Conservation (phyloP, 129 eudicot species). For the Pulicaria dysenterica region DNA sequence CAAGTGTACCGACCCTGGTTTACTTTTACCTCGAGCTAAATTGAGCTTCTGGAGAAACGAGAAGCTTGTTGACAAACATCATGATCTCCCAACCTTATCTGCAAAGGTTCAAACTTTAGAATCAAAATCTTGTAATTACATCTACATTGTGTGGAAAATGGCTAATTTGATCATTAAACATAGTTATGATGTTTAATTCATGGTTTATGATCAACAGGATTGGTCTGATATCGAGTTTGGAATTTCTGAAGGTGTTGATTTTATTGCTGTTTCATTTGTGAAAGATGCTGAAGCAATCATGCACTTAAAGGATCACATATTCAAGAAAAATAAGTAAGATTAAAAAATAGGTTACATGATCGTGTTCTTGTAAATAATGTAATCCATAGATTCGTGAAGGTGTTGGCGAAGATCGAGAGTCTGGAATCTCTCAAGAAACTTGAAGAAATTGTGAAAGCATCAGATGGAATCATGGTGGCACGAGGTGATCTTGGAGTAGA, state of each 20-base stretch:
- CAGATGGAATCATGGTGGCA: conserved; percentile 87
- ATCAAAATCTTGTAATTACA: background rate
- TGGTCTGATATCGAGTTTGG: conserved; percentile 81
- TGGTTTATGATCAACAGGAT: conserved; percentile 51
- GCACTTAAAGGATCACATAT: conserved; percentile 56
- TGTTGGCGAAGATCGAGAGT: conserved; percentile 69
- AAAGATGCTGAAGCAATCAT: conserved; percentile 54
- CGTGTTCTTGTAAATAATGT: background rate
- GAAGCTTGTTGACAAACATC: conserved; percentile 53
- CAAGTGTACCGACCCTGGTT: conserved; percentile 65
- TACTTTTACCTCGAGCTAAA: conserved; percentile 69
- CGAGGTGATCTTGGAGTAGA: conserved; percentile 85
- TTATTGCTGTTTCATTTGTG: conserved; percentile 74
- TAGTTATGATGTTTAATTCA: background rate
- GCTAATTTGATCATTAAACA: background rate
- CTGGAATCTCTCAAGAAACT: conserved; percentile 55
- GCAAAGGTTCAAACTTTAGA: conserved; percentile 41
- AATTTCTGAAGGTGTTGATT: conserved; percentile 70
- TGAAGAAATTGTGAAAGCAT: conserved; percentile 69
- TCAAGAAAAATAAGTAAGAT: conserved; percentile 52
- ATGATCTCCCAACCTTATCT: conserved; percentile 62
- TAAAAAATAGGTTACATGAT: no score
- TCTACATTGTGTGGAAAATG: background rate
- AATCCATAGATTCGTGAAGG: conserved; percentile 44
- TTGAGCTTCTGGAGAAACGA: conserved; percentile 80